phyloP scores from a whole-genome alignment of 2,329 filamentous ascomycete genomes.

The Acrodontium crateriforme region DNA sequence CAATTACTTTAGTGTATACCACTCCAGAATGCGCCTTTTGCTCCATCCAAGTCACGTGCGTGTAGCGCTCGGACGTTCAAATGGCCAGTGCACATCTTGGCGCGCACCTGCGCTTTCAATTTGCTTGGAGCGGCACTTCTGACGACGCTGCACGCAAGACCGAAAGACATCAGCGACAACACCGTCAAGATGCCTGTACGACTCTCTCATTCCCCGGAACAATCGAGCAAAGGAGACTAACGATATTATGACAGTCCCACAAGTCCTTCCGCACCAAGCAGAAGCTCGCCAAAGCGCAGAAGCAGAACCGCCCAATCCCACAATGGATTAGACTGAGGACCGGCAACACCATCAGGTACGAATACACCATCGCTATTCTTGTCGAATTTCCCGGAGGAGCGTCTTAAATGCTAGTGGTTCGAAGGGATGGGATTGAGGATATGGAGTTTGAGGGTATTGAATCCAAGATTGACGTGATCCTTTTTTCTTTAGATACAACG shows the following conservation, averaged over 20 bases:
- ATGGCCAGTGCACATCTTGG: too few species aligned
- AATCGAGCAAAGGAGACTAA: neutral
- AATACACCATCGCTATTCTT: slow-evolving; percentile 10
- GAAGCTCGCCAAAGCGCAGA: slow-evolving; percentile 99
- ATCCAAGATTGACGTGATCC: slow-evolving; percentile 3
- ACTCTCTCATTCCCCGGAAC: neutral
- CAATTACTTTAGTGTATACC: too few species aligned
- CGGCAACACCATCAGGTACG: slow-evolving; percentile 98
- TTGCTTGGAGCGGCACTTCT: too few species aligned
- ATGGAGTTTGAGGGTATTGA: neutral
- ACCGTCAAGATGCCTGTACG: slow-evolving; percentile 23
- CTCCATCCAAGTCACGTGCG: too few species aligned
- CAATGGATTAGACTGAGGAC: slow-evolving; percentile 99
- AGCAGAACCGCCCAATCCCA: slow-evolving; percentile 99
- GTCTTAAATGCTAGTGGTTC: neutral
- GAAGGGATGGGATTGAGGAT: slow-evolving; percentile 1
- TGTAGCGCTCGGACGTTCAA: too few species aligned
- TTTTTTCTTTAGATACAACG: slow-evolving; percentile 70
- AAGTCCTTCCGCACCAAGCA: slow-evolving; percentile 99
- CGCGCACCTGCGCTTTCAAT: too few species aligned
- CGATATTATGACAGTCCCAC: slow-evolving; percentile 57
- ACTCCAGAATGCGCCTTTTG: too few species aligned
- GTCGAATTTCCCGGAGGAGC: neutral
- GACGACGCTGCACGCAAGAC: neutral
- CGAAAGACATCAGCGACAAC: slow-evolving; percentile 7